These are phyloP conservation scores for Pseudopediastrum boryanum DNA, from an alignment of 139 green algal species.

Conservation along the genomic window DNA sequence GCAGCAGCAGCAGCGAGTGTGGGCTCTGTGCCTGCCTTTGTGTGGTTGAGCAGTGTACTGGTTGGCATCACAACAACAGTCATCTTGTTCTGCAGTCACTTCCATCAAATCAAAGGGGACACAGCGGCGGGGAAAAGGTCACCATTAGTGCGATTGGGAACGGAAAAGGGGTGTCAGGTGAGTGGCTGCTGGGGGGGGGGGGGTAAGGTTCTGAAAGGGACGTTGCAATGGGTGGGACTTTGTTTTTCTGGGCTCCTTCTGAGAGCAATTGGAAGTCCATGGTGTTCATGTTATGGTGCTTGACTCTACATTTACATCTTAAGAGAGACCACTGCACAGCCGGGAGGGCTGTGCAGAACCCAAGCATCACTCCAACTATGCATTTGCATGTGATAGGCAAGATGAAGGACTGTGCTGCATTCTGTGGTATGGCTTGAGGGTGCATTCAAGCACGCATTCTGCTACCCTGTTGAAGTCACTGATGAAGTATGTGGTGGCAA, in stretches of 20 bases:
- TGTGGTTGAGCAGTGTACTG: slow-evolving; percentile 56
- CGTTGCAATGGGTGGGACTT: not conserved
- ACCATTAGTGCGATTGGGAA: slow-evolving; percentile 84
- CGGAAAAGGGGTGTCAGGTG: slow-evolving; percentile 45
- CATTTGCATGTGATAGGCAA: no score
- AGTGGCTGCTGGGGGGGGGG: not conserved
- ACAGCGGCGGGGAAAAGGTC: slow-evolving; percentile 81
- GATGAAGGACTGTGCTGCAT: no score
- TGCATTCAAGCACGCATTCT: no score
- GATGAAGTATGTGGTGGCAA: no score
- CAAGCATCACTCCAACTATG: no score
- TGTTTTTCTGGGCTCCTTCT: not conserved
- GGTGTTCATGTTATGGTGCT: not conserved
- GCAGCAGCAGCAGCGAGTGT: not conserved
- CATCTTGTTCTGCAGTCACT: slow-evolving; percentile 97
- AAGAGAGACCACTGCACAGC: not conserved
- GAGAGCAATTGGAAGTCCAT: not conserved
- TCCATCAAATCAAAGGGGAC: slow-evolving; percentile 91
- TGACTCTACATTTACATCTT: not conserved
- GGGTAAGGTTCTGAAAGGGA: not conserved
- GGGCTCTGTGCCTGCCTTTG: slow-evolving; percentile 27
- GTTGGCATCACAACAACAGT: slow-evolving; percentile 87
- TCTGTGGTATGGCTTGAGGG: no score
- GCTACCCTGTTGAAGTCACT: no score
- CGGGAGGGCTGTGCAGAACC: not conserved